Evolutionary conservation across 1,139 yeast species (phyloP), one percentile per base, ranked within the genome.

Genomic region (Komagataea norvegica): DNA sequence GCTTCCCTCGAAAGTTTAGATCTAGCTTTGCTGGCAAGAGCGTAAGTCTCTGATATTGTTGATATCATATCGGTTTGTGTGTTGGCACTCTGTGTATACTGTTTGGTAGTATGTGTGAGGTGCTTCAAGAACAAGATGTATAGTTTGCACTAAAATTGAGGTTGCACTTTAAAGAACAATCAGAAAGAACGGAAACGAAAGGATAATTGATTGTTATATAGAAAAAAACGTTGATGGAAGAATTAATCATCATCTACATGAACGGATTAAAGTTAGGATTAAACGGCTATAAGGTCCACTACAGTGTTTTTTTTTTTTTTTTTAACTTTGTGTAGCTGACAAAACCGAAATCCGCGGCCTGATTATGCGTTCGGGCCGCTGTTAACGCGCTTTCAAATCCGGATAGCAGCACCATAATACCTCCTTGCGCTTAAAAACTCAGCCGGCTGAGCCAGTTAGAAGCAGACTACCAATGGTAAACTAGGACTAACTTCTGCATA

Each of bases 11-110:
- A 75, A 25, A 84, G 71, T 62, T 81, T 83, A 28, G 72, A 54
- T 55, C 86, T 75, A 11, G 84, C 93, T 53, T 70, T 74, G 30
- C 82, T 72, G 24, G 91, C 89, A 42, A 83, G 68, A 22, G 74
- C 58, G 57, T 79, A 81, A 8, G 85, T 70, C 29, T 48, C 55
- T 6, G 51, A 42, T 27, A 46, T 47, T 19, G 48, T 34, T 8
- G 37, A 35, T 44, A 47, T 43, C 35, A 34, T 33, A 18, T 9
- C 29, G 29, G 22, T 28, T 14, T 13, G 20, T 11, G 32, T 23
- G 29, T 24, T 29, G 28, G 21, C 27, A 17, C 23, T 23, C n/a
- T 29, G 17, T 30, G 22, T 29, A 13, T 30, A 26, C 11, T 11
- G 26, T n/a, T 24, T 24, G 10, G 5, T n/a, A 14, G 8, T 24